These are phyloP conservation scores for Chlamydomonas reinhardtii DNA, from an alignment of 163 green algal species.

Conservation along the genomic window DNA sequence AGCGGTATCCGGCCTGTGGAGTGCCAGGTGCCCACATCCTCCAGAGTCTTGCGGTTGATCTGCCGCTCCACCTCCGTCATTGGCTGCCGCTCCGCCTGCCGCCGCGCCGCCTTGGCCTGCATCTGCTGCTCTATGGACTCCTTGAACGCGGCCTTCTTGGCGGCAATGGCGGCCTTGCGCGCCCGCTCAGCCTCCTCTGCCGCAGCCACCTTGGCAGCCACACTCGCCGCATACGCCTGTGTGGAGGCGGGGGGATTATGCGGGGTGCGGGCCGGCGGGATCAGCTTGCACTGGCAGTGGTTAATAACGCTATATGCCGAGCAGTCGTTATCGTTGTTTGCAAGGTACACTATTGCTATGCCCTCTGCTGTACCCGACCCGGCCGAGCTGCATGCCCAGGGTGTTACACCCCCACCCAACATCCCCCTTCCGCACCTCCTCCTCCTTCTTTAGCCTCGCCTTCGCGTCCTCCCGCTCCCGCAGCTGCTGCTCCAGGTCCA, in stretches of 20 bases:
- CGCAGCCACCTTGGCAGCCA: constrained; percentile 9
- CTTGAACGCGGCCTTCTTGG: constrained; percentile 15
- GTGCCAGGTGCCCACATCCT: constrained; percentile 17
- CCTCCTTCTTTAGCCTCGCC: background rate
- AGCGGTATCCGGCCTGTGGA: constrained; percentile 17
- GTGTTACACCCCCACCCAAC: too few species aligned
- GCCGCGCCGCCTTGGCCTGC: background rate
- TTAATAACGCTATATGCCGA: too few species aligned
- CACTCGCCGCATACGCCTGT: constrained; percentile 19
- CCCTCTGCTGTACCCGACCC: too few species aligned
- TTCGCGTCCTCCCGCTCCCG: constrained; percentile 10
- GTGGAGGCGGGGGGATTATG: background rate
- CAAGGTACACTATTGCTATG: too few species aligned
- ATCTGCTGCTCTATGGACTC: constrained; percentile 23
- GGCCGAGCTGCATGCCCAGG: too few species aligned
- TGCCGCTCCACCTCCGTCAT: constrained; percentile 35
- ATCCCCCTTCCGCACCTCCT: background rate
- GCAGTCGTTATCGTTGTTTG: too few species aligned
- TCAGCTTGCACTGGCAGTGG: too few species aligned
- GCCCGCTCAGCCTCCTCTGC: constrained; percentile 29
- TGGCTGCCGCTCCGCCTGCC: background rate
- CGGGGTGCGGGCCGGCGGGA: too few species aligned
- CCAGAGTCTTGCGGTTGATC: constrained; percentile 12
- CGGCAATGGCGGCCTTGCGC: background rate
- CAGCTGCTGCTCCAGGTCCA: constrained; percentile 21